phyloP scores from a whole-genome alignment of 2,329 filamentous ascomycete genomes.

The Fusarium nygamai region DNA sequence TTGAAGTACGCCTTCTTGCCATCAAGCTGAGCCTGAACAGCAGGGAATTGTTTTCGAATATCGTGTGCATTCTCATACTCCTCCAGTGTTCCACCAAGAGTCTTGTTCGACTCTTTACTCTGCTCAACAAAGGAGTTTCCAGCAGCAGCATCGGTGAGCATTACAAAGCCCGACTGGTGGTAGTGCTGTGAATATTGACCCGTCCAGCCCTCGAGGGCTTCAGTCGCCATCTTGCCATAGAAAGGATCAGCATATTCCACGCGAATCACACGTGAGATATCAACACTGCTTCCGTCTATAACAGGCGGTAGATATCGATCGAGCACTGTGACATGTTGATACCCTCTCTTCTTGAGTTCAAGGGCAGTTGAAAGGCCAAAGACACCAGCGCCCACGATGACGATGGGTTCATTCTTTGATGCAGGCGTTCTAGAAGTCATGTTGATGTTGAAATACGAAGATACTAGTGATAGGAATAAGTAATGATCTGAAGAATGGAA shows the following conservation, averaged over 20 bases:
- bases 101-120: conserved; percentile 17
- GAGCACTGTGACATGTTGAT: conserved; percentile 58
- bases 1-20: conserved; percentile 44
- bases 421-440: conserved; percentile 34
- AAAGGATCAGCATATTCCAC: conserved; percentile 71
- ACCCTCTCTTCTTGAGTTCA: conserved; percentile 55
- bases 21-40: conserved; percentile 34
- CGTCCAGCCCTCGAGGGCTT: conserved; percentile 44
- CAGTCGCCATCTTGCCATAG: conserved; percentile 67
- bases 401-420: conserved; percentile 42
- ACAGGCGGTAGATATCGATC: conserved; percentile 53
- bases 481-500: not conserved
- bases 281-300: conserved; percentile 52
- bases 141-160: conserved; percentile 34
- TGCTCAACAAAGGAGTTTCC: conserved; percentile 39
- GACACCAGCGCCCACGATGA: conserved; percentile 58
- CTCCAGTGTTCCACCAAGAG: conserved; percentile 29
- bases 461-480: not conserved
- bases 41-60: conserved; percentile 28
- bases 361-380: conserved; percentile 62
- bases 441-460: not conserved
- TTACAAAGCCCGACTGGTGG: conserved; percentile 47
- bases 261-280: conserved; percentile 54
- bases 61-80: conserved; percentile 41
- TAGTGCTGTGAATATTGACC: conserved; percentile 44